Percentiles rank a stretch among this genome's conserved stretches.
These are phyloP conservation scores for Mortierella sp. DNA, from an alignment of 371 early-diverging fungal species.

Conservation along the genomic window DNA sequence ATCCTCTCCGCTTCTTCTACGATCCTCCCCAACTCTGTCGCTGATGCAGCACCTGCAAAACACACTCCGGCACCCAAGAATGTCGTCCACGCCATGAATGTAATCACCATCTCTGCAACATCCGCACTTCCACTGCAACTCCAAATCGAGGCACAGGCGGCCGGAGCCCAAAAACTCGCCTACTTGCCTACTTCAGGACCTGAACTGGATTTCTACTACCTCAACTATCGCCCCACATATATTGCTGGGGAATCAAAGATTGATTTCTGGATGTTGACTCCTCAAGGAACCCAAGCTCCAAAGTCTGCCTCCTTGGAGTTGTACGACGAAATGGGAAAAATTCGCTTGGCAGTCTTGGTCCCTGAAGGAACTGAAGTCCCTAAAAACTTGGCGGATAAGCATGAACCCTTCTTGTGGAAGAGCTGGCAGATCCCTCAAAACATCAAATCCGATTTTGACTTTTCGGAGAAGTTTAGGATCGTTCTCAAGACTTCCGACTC, in stretches of 20 bases:
- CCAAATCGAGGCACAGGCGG: constrained; percentile 35
- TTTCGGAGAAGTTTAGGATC: constrained; percentile 47
- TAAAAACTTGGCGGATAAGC: not conserved
- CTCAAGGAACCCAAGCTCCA: constrained; percentile 22
- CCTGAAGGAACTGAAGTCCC: constrained; percentile 38
- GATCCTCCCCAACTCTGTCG: not conserved
- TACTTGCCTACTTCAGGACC: constrained; percentile 32
- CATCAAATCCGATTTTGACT: constrained; percentile 30
- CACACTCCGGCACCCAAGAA: not conserved
- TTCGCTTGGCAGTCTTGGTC: constrained; percentile 19
- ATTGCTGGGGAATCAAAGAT: constrained; percentile 31
- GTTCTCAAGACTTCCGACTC: constrained; percentile 33
- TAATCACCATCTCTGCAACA: constrained; percentile 11
- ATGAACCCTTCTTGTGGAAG: constrained; percentile 43
- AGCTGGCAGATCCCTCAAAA: constrained; percentile 32
- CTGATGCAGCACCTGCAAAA: constrained; percentile 20
- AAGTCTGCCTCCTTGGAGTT: constrained; percentile 28
- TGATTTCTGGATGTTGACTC: constrained; percentile 53
- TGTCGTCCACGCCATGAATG: constrained; percentile 14
- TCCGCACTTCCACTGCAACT: constrained; percentile 29
- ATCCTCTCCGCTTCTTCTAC: constrained; percentile 1
- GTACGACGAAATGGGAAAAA: constrained; percentile 40
- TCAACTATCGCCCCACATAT: constrained; percentile 47
- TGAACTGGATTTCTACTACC: constrained; percentile 39
- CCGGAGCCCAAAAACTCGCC: constrained; percentile 27